Base-by-base conservation (phyloP, 78 protist species). In the Chrysochromulina parva region DNA sequence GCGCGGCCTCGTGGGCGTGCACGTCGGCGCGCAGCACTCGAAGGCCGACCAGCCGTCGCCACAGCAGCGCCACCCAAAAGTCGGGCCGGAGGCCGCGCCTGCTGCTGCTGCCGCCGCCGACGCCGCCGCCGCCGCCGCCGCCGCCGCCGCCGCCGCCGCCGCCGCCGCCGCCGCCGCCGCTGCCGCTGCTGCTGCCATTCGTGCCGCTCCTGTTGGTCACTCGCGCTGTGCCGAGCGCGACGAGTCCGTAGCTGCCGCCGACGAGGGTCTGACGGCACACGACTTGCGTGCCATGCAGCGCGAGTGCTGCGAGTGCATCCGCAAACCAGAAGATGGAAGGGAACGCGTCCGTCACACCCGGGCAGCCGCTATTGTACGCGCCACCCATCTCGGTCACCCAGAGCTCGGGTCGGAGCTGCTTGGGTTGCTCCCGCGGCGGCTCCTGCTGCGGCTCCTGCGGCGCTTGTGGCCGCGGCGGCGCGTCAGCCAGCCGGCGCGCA, bases 201-300 rank as follows among this genome's bases (percentile, higher is more conserved):
- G 38, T 38, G 38, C 38, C 38, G 38, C 38, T 38, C 38, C 0
- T 38, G 38, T 38, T 38, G 38, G 38, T 38, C 38, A 38, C 38
- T 38, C 38, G 38, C 38, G 38, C 38, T 38, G 38, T 38, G 89
- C 71, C 28, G 38, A 10, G 28, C 0, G 5, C 53, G 38, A 85
- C 76, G 38, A 85, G 66, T 28, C 11, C 59, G 89, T 85, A 85
- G 16, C 11, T 3, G 55, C 89, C 89, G 16, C 89, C 89, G 24
- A 85, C 2, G 28, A 85, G 59, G 1, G 89, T 52, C 66, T 85
- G 89, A 11, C 89, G 71, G 89, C 89, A 85, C 57, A 85, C 54
- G 71, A 22, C 69, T 26, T 11, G 38, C 71, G 54, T 14, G 16
- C 89, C 69, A 10, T 3, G 17, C 9, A 3, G 48, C 3, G 78